phyloP scores from a whole-genome alignment of 2,329 filamentous ascomycete species.

The Penicillium sp. region DNA sequence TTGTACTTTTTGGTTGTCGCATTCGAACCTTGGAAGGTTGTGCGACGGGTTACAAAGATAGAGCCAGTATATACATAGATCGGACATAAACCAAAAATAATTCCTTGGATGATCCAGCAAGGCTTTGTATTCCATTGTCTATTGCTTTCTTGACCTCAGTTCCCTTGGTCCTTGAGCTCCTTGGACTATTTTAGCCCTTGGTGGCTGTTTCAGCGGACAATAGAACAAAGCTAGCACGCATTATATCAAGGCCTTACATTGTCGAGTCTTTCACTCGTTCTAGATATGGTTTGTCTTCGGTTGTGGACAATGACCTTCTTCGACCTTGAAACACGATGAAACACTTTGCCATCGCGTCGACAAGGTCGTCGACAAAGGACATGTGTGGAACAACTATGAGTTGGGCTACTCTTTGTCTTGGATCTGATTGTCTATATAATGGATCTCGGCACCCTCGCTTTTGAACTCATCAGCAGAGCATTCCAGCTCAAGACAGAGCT shows the following conservation, averaged over 20 bases:
- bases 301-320: background rate
- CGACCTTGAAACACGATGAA: background rate
- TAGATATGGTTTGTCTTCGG: background rate
- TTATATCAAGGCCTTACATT: background rate
- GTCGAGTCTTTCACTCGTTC: background rate
- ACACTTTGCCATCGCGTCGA: background rate
- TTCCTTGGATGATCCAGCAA: background rate
- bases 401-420: background rate
- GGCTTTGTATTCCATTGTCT: background rate
- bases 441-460: background rate
- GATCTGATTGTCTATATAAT: constrained; percentile 5
- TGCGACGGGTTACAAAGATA: constrained; percentile 1
- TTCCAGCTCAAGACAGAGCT: background rate
- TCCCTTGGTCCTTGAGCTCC: background rate
- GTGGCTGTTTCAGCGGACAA: background rate
- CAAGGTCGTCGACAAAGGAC: background rate
- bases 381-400: background rate
- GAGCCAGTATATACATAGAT: constrained; percentile 9
- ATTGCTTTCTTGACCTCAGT: background rate
- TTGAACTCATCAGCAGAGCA: background rate
- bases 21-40: no score
- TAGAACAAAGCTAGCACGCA: background rate
- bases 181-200: background rate
- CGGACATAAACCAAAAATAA: background rate
- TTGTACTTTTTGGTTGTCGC: background rate